Evolutionary conservation across 768 basidiomycete genomes (phyloP).

Genomic region (Auricularia cornea): DNA sequence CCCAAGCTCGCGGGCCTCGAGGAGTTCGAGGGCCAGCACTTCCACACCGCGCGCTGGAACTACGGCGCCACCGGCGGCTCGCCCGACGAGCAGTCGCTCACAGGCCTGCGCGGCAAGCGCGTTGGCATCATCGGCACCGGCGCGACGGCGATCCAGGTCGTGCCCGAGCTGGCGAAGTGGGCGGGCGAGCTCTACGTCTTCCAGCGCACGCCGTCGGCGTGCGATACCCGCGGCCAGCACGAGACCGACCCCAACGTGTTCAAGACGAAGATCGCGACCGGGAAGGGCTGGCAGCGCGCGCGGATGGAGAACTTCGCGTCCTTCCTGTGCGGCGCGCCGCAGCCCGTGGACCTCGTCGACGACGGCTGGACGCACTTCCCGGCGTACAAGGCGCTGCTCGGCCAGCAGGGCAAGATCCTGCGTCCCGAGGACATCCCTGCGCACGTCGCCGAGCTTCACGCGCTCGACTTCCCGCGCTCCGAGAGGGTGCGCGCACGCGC

Average conservation of each 20-base stretch:
- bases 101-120: background rate
- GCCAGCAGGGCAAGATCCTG: background rate
- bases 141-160: constrained; percentile 2
- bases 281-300: background rate
- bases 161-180: constrained; percentile 1
- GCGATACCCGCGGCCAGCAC: constrained; percentile 1
- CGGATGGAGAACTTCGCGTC: background rate
- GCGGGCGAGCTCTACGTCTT: constrained; percentile 3
- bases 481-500: background rate
- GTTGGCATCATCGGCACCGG: constrained; percentile 6
- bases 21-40: background rate
- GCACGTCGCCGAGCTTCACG: background rate
- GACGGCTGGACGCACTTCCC: background rate
- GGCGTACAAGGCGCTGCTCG: background rate
- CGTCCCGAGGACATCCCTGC: background rate
- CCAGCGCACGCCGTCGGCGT: constrained; percentile 7
- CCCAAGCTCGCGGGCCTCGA: constrained; percentile 1
- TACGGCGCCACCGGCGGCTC: background rate
- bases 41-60: constrained; percentile 3
- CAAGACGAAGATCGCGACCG: background rate
- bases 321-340: background rate
- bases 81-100: background rate
- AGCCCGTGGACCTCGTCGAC: background rate
- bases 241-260: background rate
- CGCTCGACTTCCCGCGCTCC: background rate